These are phyloP conservation scores for Pulveroboletus sp. DNA, from an alignment of 768 basidiomycete species.

Conservation along the genomic window DNA sequence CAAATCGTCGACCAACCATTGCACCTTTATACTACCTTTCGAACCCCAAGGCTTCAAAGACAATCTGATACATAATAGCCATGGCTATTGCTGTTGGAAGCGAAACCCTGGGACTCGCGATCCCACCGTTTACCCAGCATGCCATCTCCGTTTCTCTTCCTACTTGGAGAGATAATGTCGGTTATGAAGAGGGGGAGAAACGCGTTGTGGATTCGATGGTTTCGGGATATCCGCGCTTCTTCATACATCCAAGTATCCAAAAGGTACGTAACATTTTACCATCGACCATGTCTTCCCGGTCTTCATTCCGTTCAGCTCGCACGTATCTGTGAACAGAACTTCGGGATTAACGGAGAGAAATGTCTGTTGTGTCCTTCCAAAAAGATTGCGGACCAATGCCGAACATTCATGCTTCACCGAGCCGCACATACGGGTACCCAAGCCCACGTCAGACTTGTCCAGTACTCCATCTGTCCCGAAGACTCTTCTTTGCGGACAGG, in stretches of 20 bases:
- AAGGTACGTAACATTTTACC: conserved; percentile 55
- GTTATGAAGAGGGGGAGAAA: conserved; percentile 84
- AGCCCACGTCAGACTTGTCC: conserved; percentile 52
- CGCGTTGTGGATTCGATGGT: conserved; percentile 77
- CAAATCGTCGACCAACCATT: not conserved
- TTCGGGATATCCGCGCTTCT: conserved; percentile 91
- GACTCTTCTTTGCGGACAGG: conserved; percentile 31
- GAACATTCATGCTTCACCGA: conserved; percentile 61
- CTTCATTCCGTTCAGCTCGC: conserved; percentile 55
- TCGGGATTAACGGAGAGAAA: conserved; percentile 62
- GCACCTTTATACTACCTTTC: not conserved
- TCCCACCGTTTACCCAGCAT: conserved; percentile 72
- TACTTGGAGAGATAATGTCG: conserved; percentile 87
- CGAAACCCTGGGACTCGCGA: conserved; percentile 41
- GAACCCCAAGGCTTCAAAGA: not conserved
- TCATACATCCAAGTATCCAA: conserved; percentile 79
- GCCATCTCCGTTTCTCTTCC: conserved; percentile 95
- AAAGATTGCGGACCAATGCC: conserved; percentile 67
- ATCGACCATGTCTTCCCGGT: not conserved
- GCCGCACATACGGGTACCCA: conserved; percentile 40
- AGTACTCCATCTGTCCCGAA: conserved; percentile 67
- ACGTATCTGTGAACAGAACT: conserved; percentile 68
- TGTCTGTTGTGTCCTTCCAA: conserved; percentile 79
- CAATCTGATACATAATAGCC: conserved; percentile 3
- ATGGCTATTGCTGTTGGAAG: conserved; percentile 5